Conservation (phyloP, 2,329 filamentous ascomycete genomes). For the Colletotrichum costaricense region DNA sequence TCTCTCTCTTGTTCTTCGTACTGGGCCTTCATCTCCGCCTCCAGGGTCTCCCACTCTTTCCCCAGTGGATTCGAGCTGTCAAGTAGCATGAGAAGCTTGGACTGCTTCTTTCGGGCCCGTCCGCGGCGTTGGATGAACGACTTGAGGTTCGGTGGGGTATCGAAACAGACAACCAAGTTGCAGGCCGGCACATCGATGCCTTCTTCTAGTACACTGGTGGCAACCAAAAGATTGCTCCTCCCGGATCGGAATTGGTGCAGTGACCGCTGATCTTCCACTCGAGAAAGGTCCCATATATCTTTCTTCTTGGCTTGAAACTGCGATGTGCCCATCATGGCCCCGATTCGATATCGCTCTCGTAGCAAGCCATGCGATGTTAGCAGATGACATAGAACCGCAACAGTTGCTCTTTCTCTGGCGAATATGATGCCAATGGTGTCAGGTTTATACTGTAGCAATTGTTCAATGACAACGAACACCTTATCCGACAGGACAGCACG, state of each 20-base stretch:
- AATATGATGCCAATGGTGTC: constrained; percentile 73
- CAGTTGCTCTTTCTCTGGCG: constrained; percentile 71
- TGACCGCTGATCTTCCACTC: constrained; percentile 44
- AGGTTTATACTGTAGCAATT: constrained; percentile 58
- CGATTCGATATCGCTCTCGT: constrained; percentile 58
- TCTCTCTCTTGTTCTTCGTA: constrained; percentile 75
- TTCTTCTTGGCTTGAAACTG: constrained; percentile 47
- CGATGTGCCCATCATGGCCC: constrained; percentile 67
- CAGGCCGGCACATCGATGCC: constrained; percentile 75
- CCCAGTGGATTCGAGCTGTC: constrained; percentile 43
- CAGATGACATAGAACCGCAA: constrained; percentile 68
- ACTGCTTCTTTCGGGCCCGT: constrained; percentile 62
- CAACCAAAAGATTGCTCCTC: constrained; percentile 67
- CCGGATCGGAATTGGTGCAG: constrained; percentile 64
- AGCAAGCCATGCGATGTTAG: constrained; percentile 63
- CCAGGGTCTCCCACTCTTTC: constrained; percentile 72
- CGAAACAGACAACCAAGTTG: constrained; percentile 71
- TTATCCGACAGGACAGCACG: constrained; percentile 65
- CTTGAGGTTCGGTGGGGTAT: constrained; percentile 61
- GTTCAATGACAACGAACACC: constrained; percentile 61
- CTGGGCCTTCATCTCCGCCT: constrained; percentile 76
- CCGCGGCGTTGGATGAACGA: constrained; percentile 70
- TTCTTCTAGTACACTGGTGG: constrained; percentile 74
- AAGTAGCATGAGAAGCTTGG: constrained; percentile 61
- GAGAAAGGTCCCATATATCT: constrained; percentile 53